A percentile compares a stretch with the other conserved stretches of the same genome.
These are phyloP conservation scores for Yamadazyma triangularis DNA, from an alignment of 1,139 yeast species.

Conservation along the genomic window DNA sequence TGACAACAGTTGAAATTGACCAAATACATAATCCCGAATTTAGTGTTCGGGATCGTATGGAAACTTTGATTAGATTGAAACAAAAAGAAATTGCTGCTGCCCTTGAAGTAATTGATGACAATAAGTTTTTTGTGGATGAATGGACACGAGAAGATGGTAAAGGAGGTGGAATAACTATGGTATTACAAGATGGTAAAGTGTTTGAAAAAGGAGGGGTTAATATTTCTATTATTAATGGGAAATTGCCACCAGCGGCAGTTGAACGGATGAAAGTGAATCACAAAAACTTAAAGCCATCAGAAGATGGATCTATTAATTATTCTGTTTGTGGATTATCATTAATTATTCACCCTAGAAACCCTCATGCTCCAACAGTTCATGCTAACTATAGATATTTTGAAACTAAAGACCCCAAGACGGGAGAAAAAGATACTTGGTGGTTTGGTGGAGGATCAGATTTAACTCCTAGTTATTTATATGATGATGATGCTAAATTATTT, in stretches of 20 bases:
- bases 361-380: conserved; percentile 96
- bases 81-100: conserved; percentile 78
- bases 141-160: conserved; percentile 83
- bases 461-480: conserved; percentile 90
- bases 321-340: conserved; percentile 91
- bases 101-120: conserved; percentile 65
- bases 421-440: conserved; percentile 93
- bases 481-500: conserved; percentile 82
- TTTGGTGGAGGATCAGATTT: conserved; percentile 98
- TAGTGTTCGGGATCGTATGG: conserved; percentile 74
- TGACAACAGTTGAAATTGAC: conserved; percentile 35
- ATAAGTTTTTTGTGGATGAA: conserved; percentile 65
- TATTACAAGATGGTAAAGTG: conserved; percentile 80
- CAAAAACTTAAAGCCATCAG: conserved; percentile 52
- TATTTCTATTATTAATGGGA: conserved; percentile 84
- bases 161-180: conserved; percentile 93
- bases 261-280: conserved; percentile 88
- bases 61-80: conserved; percentile 70
- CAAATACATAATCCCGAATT: conserved; percentile 15
- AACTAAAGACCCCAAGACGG: conserved; percentile 72
- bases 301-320: conserved; percentile 63
- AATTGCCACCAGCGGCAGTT: conserved; percentile 81
- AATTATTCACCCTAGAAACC: conserved; percentile 92
- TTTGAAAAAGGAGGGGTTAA: conserved; percentile 96
- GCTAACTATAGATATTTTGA: conserved; percentile 93